A percentile compares a stretch with the other conserved stretches of the same genome.
These are phyloP conservation scores for Candida gigantensis DNA, from an alignment of 1,139 yeast species.

Conservation along the genomic window DNA sequence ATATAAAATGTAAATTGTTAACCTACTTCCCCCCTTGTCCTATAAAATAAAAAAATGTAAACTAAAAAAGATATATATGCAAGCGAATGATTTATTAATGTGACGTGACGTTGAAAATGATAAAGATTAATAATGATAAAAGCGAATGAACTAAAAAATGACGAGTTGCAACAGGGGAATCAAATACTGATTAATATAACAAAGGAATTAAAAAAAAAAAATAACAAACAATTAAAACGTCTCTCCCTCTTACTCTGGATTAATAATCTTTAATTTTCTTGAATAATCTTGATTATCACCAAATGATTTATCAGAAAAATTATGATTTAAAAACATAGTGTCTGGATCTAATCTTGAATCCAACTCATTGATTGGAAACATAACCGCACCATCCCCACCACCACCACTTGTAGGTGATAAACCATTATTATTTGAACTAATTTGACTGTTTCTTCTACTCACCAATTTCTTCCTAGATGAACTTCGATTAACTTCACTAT, in stretches of 20 bases:
- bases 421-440: slow-evolving; percentile 3
- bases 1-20: no score
- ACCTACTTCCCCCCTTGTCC: no score
- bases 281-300: slow-evolving; percentile 77
- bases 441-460: slow-evolving; percentile 15
- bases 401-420: slow-evolving; percentile 4
- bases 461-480: slow-evolving; percentile 35
- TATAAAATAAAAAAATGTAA: not conserved
- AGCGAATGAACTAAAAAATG: no score
- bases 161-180: no score
- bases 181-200: not conserved
- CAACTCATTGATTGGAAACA: slow-evolving; percentile 53
- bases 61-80: not conserved
- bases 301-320: slow-evolving; percentile 60
- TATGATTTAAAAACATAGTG: slow-evolving; percentile 58
- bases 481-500: slow-evolving; percentile 31
- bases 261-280: slow-evolving; percentile 67
- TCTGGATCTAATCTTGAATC: slow-evolving; percentile 73
- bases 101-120: not conserved
- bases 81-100: not conserved
- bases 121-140: not conserved
- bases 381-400: slow-evolving; percentile 15
- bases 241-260: slow-evolving; percentile 52
- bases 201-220: not conserved
- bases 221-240: no score